Conservation (phyloP, 2,329 filamentous ascomycete species). For the Colletotrichum euphorbiae region DNA sequence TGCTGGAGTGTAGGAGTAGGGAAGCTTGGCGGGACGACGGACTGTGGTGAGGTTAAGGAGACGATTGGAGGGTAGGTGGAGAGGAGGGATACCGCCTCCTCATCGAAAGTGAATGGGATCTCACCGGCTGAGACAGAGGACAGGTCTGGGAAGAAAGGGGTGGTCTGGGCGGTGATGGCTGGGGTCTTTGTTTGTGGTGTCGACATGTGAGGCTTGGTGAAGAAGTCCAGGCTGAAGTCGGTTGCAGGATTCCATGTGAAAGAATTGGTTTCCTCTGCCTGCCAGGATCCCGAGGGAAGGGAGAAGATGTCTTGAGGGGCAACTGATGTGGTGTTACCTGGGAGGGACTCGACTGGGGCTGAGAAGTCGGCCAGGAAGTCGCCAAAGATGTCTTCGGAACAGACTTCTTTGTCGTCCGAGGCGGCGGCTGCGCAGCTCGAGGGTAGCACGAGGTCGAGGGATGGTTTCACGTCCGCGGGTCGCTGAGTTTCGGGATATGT, state of each 20-base stretch:
- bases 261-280: background rate
- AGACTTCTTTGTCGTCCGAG: constrained; percentile 9
- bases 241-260: background rate
- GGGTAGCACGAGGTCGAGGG: constrained; percentile 1
- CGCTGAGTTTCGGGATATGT: too few relatives aligned
- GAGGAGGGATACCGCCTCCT: constrained; percentile 3
- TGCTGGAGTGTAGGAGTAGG: constrained; percentile 17
- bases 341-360: background rate
- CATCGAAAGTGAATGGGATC: constrained; percentile 15
- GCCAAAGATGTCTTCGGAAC: constrained; percentile 10
- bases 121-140: constrained; percentile 1
- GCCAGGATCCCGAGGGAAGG: background rate
- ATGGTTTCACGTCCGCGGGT: background rate
- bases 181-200: background rate
- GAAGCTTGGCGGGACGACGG: constrained; percentile 1
- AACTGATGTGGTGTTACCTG: background rate
- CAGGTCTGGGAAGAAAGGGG: constrained; percentile 11
- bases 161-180: background rate
- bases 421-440: background rate
- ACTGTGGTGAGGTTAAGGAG: constrained; percentile 8
- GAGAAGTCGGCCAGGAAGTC: background rate
- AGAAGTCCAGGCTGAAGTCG: background rate
- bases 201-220: background rate
- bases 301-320: background rate
- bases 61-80: background rate